Conservation (phyloP, 768 basidiomycete genomes). For the Phaeotremella fagi region DNA sequence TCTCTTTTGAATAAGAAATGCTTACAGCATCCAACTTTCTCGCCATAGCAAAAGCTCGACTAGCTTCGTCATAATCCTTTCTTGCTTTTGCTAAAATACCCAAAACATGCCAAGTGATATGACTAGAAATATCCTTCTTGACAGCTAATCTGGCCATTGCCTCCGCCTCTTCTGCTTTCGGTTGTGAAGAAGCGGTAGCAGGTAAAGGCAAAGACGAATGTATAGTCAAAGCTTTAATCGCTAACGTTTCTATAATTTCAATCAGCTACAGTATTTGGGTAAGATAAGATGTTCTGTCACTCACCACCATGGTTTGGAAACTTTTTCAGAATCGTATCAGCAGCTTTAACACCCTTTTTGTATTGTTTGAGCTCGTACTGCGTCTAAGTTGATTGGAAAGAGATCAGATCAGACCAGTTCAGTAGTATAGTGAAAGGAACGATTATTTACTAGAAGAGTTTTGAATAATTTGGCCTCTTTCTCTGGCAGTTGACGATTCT, state of each 20-base stretch:
- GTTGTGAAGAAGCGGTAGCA: constrained; percentile 55
- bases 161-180: constrained; percentile 64
- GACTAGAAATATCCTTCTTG: constrained; percentile 55
- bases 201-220: constrained; percentile 44
- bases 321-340: constrained; percentile 92
- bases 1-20: too few species aligned
- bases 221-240: constrained; percentile 85
- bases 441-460: constrained; percentile 60
- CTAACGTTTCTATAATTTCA: constrained; percentile 69
- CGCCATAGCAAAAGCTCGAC: constrained; percentile 87
- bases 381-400: constrained; percentile 32
- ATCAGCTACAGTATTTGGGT: too few species aligned
- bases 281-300: constrained; percentile 26
- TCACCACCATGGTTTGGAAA: constrained; percentile 90
- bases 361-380: constrained; percentile 85
- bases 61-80: constrained; percentile 89
- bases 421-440: not conserved
- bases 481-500: constrained; percentile 60
- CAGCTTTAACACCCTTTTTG: constrained; percentile 82
- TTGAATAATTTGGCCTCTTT: constrained; percentile 84
- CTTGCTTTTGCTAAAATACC: constrained; percentile 91
- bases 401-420: not conserved
- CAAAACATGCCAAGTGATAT: constrained; percentile 98
- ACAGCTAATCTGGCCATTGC: constrained; percentile 42
- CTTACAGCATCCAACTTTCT: constrained; percentile 80